Evolutionary conservation across 2,329 filamentous ascomycete species (phyloP).

Genomic region (Ophiosphaerella narmari): DNA sequence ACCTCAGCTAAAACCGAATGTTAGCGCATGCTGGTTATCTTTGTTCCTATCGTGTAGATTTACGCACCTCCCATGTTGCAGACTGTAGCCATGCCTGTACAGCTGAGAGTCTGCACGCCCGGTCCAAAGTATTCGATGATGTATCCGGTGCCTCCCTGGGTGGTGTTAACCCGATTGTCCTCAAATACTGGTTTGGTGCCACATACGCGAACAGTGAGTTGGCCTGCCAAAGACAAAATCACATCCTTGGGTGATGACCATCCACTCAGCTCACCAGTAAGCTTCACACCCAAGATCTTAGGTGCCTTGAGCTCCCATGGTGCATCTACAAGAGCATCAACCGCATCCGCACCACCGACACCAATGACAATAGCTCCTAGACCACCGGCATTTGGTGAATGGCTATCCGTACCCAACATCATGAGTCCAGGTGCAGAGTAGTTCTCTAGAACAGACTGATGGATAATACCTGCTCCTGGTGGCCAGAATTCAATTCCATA

Average conservation of each 20-base stretch:
- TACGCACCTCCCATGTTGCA: slow-evolving; percentile 54
- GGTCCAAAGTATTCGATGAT: slow-evolving; percentile 94
- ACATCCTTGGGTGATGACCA: slow-evolving; percentile 97
- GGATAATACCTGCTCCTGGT: slow-evolving; percentile 59
- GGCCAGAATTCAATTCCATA: slow-evolving; percentile 54
- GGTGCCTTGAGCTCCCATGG: slow-evolving; percentile 98
- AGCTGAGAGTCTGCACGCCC: slow-evolving; percentile 85
- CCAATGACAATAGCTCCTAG: slow-evolving; percentile 93
- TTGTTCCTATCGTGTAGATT: not conserved
- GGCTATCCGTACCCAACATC: slow-evolving; percentile 98
- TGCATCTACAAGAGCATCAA: slow-evolving; percentile 93
- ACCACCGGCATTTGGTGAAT: slow-evolving; percentile 96
- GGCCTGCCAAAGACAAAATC: slow-evolving; percentile 85
- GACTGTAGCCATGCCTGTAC: slow-evolving; percentile 90
- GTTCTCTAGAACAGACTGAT: slow-evolving; percentile 97
- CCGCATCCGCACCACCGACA: slow-evolving; percentile 94
- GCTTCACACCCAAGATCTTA: slow-evolving; percentile 81
- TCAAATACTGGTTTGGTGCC: not conserved
- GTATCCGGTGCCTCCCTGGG: slow-evolving; percentile 81
- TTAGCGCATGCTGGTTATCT: no score
- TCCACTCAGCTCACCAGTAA: slow-evolving; percentile 81
- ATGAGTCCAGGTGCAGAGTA: slow-evolving; percentile 96
- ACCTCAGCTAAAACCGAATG: slow-evolving; percentile 63
- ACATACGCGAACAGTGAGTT: slow-evolving; percentile 76
- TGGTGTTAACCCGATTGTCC: slow-evolving; percentile 16